These are phyloP conservation scores for Pezicula radicicola DNA, from an alignment of 2,329 filamentous ascomycete genomes.

Conservation along the genomic window DNA sequence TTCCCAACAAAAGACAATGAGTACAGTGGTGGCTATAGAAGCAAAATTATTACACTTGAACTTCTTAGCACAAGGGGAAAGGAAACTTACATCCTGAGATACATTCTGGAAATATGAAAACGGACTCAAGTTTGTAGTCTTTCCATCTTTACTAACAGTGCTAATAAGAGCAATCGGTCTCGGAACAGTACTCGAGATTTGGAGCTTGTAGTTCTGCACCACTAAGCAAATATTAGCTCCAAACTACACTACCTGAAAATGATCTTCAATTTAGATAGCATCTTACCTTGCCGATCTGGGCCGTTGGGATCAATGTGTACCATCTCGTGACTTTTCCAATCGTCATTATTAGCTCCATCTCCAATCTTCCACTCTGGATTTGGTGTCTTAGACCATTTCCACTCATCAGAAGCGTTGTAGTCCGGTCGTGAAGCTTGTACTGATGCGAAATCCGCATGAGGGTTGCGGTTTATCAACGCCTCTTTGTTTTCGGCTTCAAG, in stretches of 20 bases:
- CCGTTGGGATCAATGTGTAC: slow-evolving; percentile 68
- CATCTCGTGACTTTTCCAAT: slow-evolving; percentile 53
- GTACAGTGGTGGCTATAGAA: slow-evolving; percentile 65
- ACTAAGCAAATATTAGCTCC: slow-evolving; percentile 50
- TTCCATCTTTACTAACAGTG: slow-evolving; percentile 52
- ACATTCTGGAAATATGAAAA: slow-evolving; percentile 83
- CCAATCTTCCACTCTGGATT: slow-evolving; percentile 61
- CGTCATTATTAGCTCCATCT: slow-evolving; percentile 45
- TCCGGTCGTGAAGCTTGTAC: slow-evolving; percentile 64
- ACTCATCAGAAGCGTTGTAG: slow-evolving; percentile 44
- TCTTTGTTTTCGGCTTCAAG: slow-evolving; percentile 22
- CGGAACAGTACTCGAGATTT: slow-evolving; percentile 77
- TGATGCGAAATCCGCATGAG: slow-evolving; percentile 69
- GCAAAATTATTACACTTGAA: background rate
- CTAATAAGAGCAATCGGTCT: slow-evolving; percentile 70
- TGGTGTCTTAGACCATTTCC: slow-evolving; percentile 58
- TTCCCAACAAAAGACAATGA: slow-evolving; percentile 47
- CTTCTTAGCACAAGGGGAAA: background rate
- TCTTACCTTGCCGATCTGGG: slow-evolving; percentile 4
- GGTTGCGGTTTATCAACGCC: slow-evolving; percentile 49
- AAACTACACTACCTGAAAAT: background rate
- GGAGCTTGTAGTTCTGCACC: slow-evolving; percentile 79
- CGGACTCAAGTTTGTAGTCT: slow-evolving; percentile 70
- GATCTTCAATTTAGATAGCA: background rate
- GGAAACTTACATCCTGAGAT: slow-evolving; percentile 55